These are phyloP conservation scores for Codiaeum variegatum DNA, from an alignment of 441 rosid genomes.

Conservation along the genomic window DNA sequence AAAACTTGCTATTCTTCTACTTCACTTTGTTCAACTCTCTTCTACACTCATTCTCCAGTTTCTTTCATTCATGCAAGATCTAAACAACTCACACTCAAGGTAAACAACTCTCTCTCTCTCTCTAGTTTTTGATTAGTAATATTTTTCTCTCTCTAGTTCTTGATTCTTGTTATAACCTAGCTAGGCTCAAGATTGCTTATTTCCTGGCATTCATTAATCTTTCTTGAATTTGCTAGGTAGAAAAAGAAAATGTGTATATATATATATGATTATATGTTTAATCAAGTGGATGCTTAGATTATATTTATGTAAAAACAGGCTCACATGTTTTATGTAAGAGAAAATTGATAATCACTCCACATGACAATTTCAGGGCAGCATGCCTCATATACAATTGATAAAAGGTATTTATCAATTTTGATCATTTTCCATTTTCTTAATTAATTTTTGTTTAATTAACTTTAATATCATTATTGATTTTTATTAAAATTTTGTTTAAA, in stretches of 20 bases:
- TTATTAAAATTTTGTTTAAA: no score
- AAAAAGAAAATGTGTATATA: not conserved
- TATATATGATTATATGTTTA: not conserved
- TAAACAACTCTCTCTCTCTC: constrained; percentile 26
- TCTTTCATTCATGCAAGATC: constrained; percentile 75
- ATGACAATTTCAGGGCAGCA: constrained; percentile 22
- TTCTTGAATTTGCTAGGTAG: not conserved
- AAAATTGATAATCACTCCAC: not conserved
- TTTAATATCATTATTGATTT: no score
- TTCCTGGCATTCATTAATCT: not conserved
- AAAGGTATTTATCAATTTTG: constrained; percentile 5
- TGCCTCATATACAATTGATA: constrained; percentile 20
- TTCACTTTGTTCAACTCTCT: constrained; percentile 25
- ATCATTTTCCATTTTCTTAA: not conserved
- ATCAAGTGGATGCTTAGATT: not conserved
- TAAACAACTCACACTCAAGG: constrained; percentile 64
- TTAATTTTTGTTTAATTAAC: no score
- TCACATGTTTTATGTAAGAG: constrained; percentile 11
- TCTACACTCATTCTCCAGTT: constrained; percentile 27
- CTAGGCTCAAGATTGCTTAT: not conserved
- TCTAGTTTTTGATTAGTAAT: not conserved
- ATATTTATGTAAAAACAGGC: constrained; percentile 10
- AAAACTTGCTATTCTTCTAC: constrained; percentile 33
- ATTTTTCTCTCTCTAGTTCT: not conserved
- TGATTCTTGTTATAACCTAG: not conserved